phyloP scores from a whole-genome alignment of 805 yeast species.

The Saccharomycopsis vini region DNA sequence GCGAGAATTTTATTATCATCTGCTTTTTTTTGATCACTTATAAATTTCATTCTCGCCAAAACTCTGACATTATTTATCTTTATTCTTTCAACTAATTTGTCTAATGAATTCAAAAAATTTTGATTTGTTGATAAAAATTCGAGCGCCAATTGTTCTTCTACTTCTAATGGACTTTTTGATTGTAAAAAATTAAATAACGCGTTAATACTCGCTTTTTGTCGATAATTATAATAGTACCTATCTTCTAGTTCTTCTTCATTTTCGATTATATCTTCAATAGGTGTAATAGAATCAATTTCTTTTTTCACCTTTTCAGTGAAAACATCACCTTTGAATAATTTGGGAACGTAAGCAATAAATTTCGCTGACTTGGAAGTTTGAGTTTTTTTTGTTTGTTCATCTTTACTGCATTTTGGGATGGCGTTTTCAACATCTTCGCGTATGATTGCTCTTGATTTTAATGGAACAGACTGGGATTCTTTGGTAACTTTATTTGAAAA shows the following conservation, averaged over 20 bases:
- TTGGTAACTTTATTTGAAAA: no score
- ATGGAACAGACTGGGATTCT: no score
- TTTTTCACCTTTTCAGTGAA: constrained; percentile 1
- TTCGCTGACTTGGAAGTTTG: no score
- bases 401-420: no score
- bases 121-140: constrained; percentile 3
- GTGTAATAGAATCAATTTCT: constrained; percentile 2
- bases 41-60: not conserved
- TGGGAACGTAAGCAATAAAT: no score
- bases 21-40: no score
- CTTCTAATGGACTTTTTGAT: not conserved
- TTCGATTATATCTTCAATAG: constrained; percentile 1
- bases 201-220: not conserved
- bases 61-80: not conserved
- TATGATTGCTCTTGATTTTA: no score
- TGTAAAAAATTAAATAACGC: constrained; percentile 3
- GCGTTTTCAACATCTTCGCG: no score
- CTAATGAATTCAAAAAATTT: constrained; percentile 3
- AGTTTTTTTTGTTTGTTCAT: no score
- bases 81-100: constrained; percentile 1
- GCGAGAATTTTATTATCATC: no score
- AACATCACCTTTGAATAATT: not conserved
- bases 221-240: not conserved
- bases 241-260: constrained; percentile 3
- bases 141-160: constrained; percentile 1